Percentiles rank a stretch among this genome's conserved stretches.
phyloP scores from a whole-genome alignment of 225 moss, liverwort and hornwort species.

The Pseudoscleropodium purum region DNA sequence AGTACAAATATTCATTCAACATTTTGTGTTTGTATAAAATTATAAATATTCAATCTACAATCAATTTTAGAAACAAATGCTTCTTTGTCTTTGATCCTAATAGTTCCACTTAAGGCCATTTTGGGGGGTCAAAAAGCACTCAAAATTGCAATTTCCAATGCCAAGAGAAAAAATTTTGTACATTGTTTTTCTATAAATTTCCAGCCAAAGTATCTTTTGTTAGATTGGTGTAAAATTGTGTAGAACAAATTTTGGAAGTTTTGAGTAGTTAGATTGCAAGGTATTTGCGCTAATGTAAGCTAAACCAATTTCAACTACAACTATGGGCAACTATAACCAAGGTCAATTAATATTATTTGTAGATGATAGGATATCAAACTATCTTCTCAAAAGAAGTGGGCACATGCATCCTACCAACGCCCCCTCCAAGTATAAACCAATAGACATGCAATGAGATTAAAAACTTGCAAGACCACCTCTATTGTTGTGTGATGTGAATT shows the following conservation, averaged over 20 bases:
- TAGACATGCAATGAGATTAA: too few relatives aligned
- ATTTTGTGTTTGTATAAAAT: background rate
- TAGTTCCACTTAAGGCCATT: background rate
- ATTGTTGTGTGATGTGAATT: too few relatives aligned
- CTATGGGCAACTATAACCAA: background rate
- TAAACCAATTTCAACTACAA: background rate
- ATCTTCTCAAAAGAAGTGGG: background rate
- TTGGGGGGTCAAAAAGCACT: fast-evolving
- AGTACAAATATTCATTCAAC: background rate
- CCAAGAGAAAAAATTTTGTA: background rate
- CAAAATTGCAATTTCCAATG: background rate
- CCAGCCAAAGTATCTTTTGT: fast-evolving
- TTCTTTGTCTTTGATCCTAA: fast-evolving
- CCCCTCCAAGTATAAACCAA: too few relatives aligned
- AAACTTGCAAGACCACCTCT: too few relatives aligned
- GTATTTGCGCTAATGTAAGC: background rate
- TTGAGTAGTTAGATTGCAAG: background rate
- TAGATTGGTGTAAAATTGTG: background rate
- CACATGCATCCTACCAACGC: too few relatives aligned
- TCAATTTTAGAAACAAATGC: background rate
- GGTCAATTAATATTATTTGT: background rate
- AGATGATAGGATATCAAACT: background rate
- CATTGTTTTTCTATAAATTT: background rate
- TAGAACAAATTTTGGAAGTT: background rate
- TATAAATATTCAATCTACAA: background rate